Conservation (phyloP, 106 monocot genomes). For the Dendrobium chrysotoxum region DNA sequence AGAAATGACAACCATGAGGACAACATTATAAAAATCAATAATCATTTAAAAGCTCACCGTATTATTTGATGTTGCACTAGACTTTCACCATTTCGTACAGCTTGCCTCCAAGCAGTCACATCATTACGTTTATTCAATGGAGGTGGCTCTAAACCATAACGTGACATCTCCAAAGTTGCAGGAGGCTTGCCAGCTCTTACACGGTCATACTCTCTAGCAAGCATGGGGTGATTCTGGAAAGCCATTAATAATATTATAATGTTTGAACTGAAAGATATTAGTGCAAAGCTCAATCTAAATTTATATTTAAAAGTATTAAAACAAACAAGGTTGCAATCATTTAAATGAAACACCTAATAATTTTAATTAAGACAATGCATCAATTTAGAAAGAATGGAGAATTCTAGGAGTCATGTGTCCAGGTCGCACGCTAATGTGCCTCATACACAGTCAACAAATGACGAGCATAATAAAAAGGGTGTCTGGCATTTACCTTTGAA, state of each 20-base stretch:
- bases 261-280: not conserved
- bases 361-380: not conserved
- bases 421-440: not conserved
- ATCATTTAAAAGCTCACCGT: conserved; percentile 36
- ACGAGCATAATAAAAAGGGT: not conserved
- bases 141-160: conserved; percentile 78
- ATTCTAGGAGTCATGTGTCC: not conserved
- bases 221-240: conserved; percentile 88
- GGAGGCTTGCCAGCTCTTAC: conserved; percentile 93
- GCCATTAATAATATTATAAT: conserved; percentile 1
- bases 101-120: conserved; percentile 73
- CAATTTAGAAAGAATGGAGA: not conserved
- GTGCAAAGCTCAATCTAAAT: not conserved
- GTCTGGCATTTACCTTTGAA: not conserved
- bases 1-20: not conserved
- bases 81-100: conserved; percentile 73
- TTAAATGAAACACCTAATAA: conserved; percentile 1
- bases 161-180: conserved; percentile 71
- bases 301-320: not conserved
- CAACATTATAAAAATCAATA: not conserved
- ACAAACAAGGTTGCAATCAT: not conserved
- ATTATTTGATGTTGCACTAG: conserved; percentile 80
- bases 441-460: not conserved
- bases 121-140: conserved; percentile 77
- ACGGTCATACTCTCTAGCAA: conserved; percentile 90